phyloP scores from a whole-genome alignment of 2,329 filamentous ascomycete species.

The Fonsecaea multimorphosa region DNA sequence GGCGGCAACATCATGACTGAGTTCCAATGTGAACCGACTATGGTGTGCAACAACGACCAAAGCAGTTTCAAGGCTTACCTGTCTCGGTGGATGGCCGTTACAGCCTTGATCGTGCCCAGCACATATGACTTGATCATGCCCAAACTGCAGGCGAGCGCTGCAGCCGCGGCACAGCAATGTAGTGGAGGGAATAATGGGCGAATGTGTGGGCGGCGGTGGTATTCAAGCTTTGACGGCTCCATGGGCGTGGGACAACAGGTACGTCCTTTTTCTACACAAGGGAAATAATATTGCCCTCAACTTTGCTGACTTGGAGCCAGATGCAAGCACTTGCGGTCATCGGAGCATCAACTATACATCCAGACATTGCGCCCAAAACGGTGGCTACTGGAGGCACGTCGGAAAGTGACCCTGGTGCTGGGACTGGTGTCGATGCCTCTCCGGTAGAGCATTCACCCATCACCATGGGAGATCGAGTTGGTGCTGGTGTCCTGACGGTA shows the following conservation, averaged over 20 bases:
- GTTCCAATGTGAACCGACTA: constrained; percentile 66
- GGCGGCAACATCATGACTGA: constrained; percentile 67
- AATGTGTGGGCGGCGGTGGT: constrained; percentile 71
- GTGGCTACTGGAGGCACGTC: constrained; percentile 63
- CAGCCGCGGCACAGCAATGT: constrained; percentile 67
- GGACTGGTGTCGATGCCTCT: constrained; percentile 33
- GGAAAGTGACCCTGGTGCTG: constrained; percentile 47
- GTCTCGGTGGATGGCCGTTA: constrained; percentile 67
- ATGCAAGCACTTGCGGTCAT: constrained; percentile 71
- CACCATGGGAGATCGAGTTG: constrained; percentile 47
- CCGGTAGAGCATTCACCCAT: constrained; percentile 32
- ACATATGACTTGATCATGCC: constrained; percentile 62
- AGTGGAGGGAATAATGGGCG: constrained; percentile 63
- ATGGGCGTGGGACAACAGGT: constrained; percentile 69
- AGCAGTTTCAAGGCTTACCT: constrained; percentile 74
- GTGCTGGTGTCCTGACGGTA: constrained; percentile 49
- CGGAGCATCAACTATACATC: constrained; percentile 63
- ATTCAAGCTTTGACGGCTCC: constrained; percentile 61
- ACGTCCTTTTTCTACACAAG: constrained; percentile 13
- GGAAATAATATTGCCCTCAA: neutral
- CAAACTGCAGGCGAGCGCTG: constrained; percentile 63
- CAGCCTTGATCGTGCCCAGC: constrained; percentile 67
- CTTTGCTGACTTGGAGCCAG: constrained; percentile 28
- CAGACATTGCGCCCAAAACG: constrained; percentile 58
- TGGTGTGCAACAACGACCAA: constrained; percentile 73